These are phyloP conservation scores for Phytophthora pluvialis DNA, from an alignment of 352 stramenopile species.

Conservation along the genomic window DNA sequence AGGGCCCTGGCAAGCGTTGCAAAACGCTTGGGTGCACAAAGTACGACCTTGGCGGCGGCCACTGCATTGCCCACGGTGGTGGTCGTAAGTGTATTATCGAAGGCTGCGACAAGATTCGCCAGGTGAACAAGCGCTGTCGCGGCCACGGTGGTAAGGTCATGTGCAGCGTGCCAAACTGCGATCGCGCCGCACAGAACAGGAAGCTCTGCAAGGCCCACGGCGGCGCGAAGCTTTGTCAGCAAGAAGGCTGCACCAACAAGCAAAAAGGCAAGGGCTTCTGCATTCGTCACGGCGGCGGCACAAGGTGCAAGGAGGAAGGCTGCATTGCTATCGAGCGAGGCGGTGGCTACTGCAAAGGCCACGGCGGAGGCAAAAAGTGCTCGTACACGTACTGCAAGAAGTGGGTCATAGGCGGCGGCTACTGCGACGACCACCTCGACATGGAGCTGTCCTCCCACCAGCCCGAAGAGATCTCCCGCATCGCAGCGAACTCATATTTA, in stretches of 20 bases:
- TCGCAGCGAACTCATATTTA: slow-evolving; percentile 76
- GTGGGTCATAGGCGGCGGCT: slow-evolving; percentile 82
- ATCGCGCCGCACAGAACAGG: slow-evolving; percentile 79
- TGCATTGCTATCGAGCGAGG: slow-evolving; percentile 77
- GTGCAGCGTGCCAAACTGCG: slow-evolving; percentile 81
- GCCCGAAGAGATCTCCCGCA: slow-evolving; percentile 60
- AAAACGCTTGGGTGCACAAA: slow-evolving; percentile 83
- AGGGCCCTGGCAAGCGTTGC: slow-evolving; percentile 79
- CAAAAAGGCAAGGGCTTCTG: slow-evolving; percentile 86
- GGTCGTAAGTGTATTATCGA: slow-evolving; percentile 85
- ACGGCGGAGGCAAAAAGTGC: slow-evolving; percentile 87
- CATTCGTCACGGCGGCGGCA: slow-evolving; percentile 84
- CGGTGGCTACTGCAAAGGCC: slow-evolving; percentile 85
- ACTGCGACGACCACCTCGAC: slow-evolving; percentile 73
- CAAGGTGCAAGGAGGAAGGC: slow-evolving; percentile 71
- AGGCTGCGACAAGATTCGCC: slow-evolving; percentile 86
- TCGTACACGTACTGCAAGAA: slow-evolving; percentile 70
- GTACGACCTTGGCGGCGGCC: slow-evolving; percentile 80
- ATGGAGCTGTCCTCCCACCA: slow-evolving; percentile 63
- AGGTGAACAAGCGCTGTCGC: slow-evolving; percentile 86
- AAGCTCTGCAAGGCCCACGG: slow-evolving; percentile 87
- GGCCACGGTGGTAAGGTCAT: slow-evolving; percentile 83
- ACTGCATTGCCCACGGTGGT: slow-evolving; percentile 88
- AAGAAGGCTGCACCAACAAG: slow-evolving; percentile 84
- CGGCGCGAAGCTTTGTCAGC: slow-evolving; percentile 70